Base-by-base conservation (phyloP, 306 rosid genomes). In the Malus sieversii region DNA sequence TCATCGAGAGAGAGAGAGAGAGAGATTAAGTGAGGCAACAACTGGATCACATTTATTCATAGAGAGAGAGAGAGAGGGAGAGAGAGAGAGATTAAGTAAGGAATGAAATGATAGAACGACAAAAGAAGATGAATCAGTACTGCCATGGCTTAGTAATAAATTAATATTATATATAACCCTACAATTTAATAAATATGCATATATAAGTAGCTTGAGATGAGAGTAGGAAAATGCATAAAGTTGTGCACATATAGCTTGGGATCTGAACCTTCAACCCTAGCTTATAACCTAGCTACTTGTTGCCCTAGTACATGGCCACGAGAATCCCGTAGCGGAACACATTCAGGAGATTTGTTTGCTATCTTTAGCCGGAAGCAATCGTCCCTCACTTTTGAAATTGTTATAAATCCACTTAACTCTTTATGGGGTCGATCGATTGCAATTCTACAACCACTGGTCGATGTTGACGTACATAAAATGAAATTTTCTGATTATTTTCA, bases 21-120 rank as follows among this genome's bases (percentile, higher is more conserved):
- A 27, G 27, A 27, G 27, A 27, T 27, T 27, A 27, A 27, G 27
- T 27, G 2, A 27, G 27, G 27, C 27, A 27, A 27, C 27, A 27
- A 27, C 27, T 27, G 27, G 27, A 27, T 27, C 27, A 27, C 27
- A 27, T 27, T 27, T 27, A 27, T 27, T 27, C 27, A 27, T 27
- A 27, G 77, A 82, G 76, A 75, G 60, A 82, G 77, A 60, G 27
- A 69, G 53, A 61, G 52, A 30, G 70, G 65, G 53, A 76, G 77
- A 82, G 76, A 75, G 60, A 82, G 77, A 75, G 66, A 23, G 30
- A 60, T 32, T 3, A 22, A 58, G 2, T 23, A 58, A 58, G 30
- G 38, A 20, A 16, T 63, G 66, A 27, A 9, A 61, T 13, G 20
- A 61, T 61, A 13, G 35, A 61, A 61, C 66, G 20, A 25, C 18